A percentile compares a stretch with the other conserved stretches of the same genome.
Evolutionary conservation across 1,139 yeast genomes (phyloP).

Genomic region (Debaryomyces psychrophilus): DNA sequence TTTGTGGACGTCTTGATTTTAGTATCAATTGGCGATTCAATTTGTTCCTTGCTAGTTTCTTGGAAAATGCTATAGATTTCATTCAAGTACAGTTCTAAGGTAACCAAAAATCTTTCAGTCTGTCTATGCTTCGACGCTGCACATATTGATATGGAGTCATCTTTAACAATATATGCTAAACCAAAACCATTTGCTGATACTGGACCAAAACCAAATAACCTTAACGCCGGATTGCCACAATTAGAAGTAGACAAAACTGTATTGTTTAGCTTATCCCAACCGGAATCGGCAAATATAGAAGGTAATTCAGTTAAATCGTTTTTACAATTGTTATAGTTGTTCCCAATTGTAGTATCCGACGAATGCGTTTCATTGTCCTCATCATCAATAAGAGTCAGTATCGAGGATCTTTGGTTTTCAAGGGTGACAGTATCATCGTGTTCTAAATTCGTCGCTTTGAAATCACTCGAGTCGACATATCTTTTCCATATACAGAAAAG

Average conservation of each 20-base stretch:
- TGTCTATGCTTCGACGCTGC: slow-evolving; percentile 91
- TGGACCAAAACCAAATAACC: slow-evolving; percentile 92
- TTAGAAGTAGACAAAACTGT: slow-evolving; percentile 49
- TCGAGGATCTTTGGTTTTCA: slow-evolving; percentile 17
- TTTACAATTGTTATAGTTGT: slow-evolving; percentile 19
- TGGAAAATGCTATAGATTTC: slow-evolving; percentile 63
- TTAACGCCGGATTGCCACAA: slow-evolving; percentile 82
- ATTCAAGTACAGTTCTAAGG: slow-evolving; percentile 66
- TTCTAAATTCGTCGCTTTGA: slow-evolving; percentile 10
- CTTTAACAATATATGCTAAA: slow-evolving; percentile 86
- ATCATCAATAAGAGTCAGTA: slow-evolving; percentile 21
- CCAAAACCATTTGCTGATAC: slow-evolving; percentile 91
- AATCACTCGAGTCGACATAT: slow-evolving; percentile 46
- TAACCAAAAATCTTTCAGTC: slow-evolving; percentile 78
- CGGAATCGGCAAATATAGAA: slow-evolving; percentile 73
- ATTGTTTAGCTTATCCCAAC: slow-evolving; percentile 60
- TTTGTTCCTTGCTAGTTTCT: slow-evolving; percentile 34
- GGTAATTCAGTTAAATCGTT: slow-evolving; percentile 32
- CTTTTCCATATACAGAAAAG: slow-evolving; percentile 88
- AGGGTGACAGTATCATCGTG: slow-evolving; percentile 11
- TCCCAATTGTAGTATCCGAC: slow-evolving; percentile 29
- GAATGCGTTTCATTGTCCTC: slow-evolving; percentile 18
- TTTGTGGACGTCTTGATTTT: slow-evolving; percentile 17
- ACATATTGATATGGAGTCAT: slow-evolving; percentile 80
- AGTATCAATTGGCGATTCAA: slow-evolving; percentile 22